These are phyloP conservation scores for Cladobotryum protrusum DNA, from an alignment of 2,329 filamentous ascomycete genomes.

Conservation along the genomic window DNA sequence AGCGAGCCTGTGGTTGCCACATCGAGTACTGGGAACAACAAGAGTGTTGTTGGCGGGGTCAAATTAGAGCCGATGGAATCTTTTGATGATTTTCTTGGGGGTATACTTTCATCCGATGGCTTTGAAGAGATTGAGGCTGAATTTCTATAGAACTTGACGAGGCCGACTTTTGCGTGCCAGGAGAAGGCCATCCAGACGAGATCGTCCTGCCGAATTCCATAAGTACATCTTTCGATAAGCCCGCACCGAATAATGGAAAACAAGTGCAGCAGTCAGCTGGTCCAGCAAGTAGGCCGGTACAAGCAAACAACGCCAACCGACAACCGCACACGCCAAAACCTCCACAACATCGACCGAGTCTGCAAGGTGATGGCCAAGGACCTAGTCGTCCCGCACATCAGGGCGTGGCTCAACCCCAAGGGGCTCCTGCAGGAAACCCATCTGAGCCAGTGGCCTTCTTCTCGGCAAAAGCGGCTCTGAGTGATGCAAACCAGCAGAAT, in stretches of 20 bases:
- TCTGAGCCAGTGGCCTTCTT: constrained; percentile 56
- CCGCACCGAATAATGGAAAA: constrained; percentile 14
- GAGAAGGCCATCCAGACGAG: constrained; percentile 71
- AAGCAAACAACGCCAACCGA: constrained; percentile 15
- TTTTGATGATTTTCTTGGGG: constrained; percentile 47
- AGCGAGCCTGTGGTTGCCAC: background rate
- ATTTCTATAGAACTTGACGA: constrained; percentile 61
- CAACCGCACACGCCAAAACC: constrained; percentile 31
- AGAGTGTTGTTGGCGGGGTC: constrained; percentile 15
- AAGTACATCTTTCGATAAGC: constrained; percentile 16
- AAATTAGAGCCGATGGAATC: constrained; percentile 35
- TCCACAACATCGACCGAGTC: constrained; percentile 17
- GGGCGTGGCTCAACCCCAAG: constrained; percentile 20
- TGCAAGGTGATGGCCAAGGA: constrained; percentile 12
- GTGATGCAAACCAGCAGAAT: constrained; percentile 19
- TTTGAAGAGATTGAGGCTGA: constrained; percentile 33
- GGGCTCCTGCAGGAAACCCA: constrained; percentile 22
- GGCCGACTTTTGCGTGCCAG: constrained; percentile 64
- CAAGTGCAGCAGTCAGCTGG: constrained; percentile 17
- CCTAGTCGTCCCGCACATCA: constrained; percentile 18
- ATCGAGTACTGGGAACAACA: constrained; percentile 1
- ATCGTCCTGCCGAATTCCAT: constrained; percentile 47
- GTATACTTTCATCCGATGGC: constrained; percentile 35
- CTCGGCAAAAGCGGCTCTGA: constrained; percentile 52
- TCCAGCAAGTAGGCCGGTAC: constrained; percentile 15